Percentiles rank a stretch among this genome's conserved stretches.
Evolutionary conservation across 768 basidiomycete species (phyloP).

Genomic region (Pisolithus microcarpus): DNA sequence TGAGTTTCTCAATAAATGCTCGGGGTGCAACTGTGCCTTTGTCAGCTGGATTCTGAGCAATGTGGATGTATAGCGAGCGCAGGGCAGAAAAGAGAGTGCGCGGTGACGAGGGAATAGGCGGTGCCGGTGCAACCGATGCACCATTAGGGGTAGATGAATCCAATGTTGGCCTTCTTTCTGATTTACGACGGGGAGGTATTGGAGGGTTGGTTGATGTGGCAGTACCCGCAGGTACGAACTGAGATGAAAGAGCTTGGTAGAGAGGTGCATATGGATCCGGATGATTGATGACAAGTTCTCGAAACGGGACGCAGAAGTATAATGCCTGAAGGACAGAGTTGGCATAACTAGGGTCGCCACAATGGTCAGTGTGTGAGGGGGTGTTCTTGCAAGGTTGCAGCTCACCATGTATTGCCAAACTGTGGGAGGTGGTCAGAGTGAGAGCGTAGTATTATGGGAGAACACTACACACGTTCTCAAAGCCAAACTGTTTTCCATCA

Average conservation of each 20-base stretch:
- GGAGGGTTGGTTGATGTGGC: conserved; percentile 21
- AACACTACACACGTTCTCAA: conserved; percentile 77
- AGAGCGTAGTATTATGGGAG: conserved; percentile 1
- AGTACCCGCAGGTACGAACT: conserved; percentile 13
- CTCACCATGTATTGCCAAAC: conserved; percentile 96
- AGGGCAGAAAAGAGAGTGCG: conserved; percentile 87
- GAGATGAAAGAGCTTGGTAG: conserved; percentile 27
- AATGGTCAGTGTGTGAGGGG: conserved; percentile 12
- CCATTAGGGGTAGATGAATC: conserved; percentile 27
- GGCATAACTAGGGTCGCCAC: conserved; percentile 62
- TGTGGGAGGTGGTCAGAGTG: conserved; percentile 25
- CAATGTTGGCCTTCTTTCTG: conserved; percentile 44
- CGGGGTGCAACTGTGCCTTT: conserved; percentile 85
- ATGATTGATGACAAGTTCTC: conserved; percentile 78
- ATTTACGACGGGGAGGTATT: conserved; percentile 41
- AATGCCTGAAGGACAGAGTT: conserved; percentile 98
- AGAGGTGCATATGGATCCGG: conserved; percentile 42
- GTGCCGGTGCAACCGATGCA: conserved; percentile 25
- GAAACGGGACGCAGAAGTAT: conserved; percentile 91
- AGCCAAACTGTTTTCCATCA: conserved; percentile 86
- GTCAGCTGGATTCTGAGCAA: conserved; percentile 70
- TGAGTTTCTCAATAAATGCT: conserved; percentile 89
- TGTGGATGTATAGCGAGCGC: conserved; percentile 81
- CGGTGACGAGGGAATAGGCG: conserved; percentile 50
- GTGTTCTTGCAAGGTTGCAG: conserved; percentile 3